Conservation (phyloP, 768 basidiomycete genomes). For the Leucosporidium creatinivorum region DNA sequence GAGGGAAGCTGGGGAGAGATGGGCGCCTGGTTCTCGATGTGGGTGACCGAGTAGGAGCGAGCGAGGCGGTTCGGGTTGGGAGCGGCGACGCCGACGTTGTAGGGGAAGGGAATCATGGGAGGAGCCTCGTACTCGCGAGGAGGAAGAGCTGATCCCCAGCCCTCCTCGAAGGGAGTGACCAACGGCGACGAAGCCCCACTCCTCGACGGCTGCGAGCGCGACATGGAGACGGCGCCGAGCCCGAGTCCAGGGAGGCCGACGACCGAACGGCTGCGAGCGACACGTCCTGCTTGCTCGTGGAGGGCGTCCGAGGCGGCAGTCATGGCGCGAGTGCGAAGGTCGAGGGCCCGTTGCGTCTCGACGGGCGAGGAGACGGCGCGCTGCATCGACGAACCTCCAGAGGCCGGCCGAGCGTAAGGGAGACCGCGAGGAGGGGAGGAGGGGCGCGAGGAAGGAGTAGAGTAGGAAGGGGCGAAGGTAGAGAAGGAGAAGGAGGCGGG, state of each 20-base stretch:
- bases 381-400: conserved; percentile 18
- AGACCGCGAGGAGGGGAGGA: background rate
- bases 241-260: background rate
- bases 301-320: conserved; percentile 10
- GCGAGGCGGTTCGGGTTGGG: conserved; percentile 10
- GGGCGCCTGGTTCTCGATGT: conserved; percentile 6
- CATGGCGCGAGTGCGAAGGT: conserved; percentile 15
- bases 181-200: background rate
- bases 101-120: conserved; percentile 9
- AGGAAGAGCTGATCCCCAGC: conserved; percentile 18
- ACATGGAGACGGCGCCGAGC: background rate
- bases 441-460: background rate
- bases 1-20: background rate
- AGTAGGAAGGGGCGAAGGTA: conserved; percentile 14
- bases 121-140: background rate
- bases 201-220: background rate
- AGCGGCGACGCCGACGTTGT: conserved; percentile 20
- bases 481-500: conserved; percentile 16
- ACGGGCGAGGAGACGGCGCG: conserved; percentile 28
- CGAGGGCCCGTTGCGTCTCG: conserved; percentile 26
- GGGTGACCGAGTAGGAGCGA: conserved; percentile 22
- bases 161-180: conserved; percentile 7
- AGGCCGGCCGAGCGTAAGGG: background rate
- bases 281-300: conserved; percentile 20
- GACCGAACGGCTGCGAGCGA: conserved; percentile 16